Evolutionary conservation across 805 yeast genomes (phyloP).

Genomic region (Danielia oregonensis): DNA sequence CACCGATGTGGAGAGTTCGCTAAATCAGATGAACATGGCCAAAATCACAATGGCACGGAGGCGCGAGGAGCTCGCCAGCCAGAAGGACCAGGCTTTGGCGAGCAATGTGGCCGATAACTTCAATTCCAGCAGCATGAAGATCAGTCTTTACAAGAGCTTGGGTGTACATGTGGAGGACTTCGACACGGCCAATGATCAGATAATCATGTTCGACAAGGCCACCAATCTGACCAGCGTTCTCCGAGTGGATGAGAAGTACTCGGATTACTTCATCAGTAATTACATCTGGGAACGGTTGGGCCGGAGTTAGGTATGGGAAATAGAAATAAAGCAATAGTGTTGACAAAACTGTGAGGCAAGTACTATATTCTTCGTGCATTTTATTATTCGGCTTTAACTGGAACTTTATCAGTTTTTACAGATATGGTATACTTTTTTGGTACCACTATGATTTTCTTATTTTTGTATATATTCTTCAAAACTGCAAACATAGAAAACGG

Average conservation of each 20-base stretch:
- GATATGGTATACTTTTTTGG: too few species aligned
- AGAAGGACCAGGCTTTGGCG: conserved; percentile 25
- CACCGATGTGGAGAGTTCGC: conserved; percentile 45
- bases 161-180: conserved; percentile 49
- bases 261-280: conserved; percentile 68
- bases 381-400: too few species aligned
- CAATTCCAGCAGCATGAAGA: conserved; percentile 47
- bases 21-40: conserved; percentile 29
- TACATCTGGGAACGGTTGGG: conserved; percentile 69
- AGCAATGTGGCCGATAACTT: conserved; percentile 31
- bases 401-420: too few species aligned
- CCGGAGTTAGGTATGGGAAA: background rate
- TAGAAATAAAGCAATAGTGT: too few species aligned
- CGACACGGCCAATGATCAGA: conserved; percentile 26
- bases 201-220: conserved; percentile 48
- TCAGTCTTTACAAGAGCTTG: conserved; percentile 56
- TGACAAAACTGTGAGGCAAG: too few species aligned
- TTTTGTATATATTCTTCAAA: too few species aligned
- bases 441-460: too few species aligned
- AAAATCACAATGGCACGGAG: conserved; percentile 35
- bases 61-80: conserved; percentile 33
- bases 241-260: conserved; percentile 50
- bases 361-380: too few species aligned
- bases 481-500: too few species aligned
- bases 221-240: conserved; percentile 46